Evolutionary conservation across 1,284 basidiomycete genomes (phyloP).

Genomic region (Cerioporus squamosus): DNA sequence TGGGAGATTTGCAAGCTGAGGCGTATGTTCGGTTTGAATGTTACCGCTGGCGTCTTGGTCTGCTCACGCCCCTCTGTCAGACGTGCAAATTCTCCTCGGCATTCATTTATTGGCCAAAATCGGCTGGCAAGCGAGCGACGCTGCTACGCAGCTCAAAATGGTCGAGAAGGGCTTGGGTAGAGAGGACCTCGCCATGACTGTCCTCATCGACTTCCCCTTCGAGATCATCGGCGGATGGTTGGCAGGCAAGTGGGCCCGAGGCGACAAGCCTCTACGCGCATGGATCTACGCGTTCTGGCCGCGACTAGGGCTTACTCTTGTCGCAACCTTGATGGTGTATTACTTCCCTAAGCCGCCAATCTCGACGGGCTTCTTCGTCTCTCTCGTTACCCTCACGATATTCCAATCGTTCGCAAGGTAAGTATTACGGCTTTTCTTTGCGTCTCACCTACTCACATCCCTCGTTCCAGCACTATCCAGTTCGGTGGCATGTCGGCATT

Average conservation of each 20-base stretch:
- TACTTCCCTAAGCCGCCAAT: slow-evolving; percentile 85
- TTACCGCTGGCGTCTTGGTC: no score
- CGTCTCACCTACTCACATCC: background rate
- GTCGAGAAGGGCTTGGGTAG: slow-evolving; percentile 96
- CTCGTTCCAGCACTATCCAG: slow-evolving; percentile 80
- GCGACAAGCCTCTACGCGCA: slow-evolving; percentile 75
- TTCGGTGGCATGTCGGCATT: slow-evolving; percentile 99
- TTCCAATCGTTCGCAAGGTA: slow-evolving; percentile 86
- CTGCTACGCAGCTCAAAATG: slow-evolving; percentile 91
- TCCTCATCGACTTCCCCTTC: slow-evolving; percentile 97
- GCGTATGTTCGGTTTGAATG: slow-evolving; percentile 55
- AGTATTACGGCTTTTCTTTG: slow-evolving; percentile 25
- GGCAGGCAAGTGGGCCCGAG: slow-evolving; percentile 91
- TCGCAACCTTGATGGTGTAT: slow-evolving; percentile 83
- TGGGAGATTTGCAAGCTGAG: slow-evolving; percentile 92
- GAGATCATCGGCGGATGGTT: slow-evolving; percentile 96
- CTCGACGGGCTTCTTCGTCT: slow-evolving; percentile 79
- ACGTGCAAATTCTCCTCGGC: slow-evolving; percentile 88
- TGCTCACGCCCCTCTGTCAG: slow-evolving; percentile 45
- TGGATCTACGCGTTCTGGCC: slow-evolving; percentile 96
- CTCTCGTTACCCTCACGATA: slow-evolving; percentile 84
- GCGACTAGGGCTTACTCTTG: slow-evolving; percentile 72
- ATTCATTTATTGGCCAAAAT: slow-evolving; percentile 95
- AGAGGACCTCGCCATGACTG: slow-evolving; percentile 94
- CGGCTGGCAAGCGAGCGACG: slow-evolving; percentile 95